Evolutionary conservation across 2,329 filamentous ascomycete species (phyloP).

Genomic region (Colletotrichum sp.): DNA sequence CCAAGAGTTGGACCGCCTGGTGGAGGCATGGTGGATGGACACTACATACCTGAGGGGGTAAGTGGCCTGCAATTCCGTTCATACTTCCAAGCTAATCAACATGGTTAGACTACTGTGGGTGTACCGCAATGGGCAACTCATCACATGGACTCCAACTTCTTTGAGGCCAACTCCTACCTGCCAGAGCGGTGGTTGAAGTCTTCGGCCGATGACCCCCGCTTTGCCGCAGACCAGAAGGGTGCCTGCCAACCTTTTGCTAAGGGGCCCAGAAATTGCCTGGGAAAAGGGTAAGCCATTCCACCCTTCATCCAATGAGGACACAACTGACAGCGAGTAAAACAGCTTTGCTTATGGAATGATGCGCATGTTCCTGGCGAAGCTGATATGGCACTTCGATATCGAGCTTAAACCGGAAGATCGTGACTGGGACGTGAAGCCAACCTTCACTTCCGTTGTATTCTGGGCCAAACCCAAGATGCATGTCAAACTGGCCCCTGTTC

Average conservation of each 20-base stretch:
- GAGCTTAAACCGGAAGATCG: constrained; percentile 34
- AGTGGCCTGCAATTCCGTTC: neutral
- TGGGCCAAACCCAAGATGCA: neutral
- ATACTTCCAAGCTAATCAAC: neutral
- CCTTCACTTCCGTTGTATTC: neutral
- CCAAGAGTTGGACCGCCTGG: neutral
- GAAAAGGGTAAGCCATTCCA: constrained; percentile 15
- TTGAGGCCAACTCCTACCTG: neutral
- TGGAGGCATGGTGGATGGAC: constrained; percentile 34
- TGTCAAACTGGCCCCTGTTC: neutral
- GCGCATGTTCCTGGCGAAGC: constrained; percentile 49
- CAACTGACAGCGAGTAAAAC: neutral
- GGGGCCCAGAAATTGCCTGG: constrained; percentile 7
- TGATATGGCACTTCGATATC: constrained; percentile 56
- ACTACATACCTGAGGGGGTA: constrained; percentile 36
- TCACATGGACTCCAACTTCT: neutral
- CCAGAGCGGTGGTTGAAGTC: neutral
- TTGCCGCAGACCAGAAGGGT: neutral
- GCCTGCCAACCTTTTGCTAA: neutral
- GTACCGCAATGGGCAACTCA: neutral
- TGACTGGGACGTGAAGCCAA: neutral
- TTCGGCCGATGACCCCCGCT: neutral
- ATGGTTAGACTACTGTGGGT: neutral
- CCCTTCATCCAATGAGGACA: constrained; percentile 42
- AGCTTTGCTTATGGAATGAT: constrained; percentile 57